Conservation (phyloP, 768 basidiomycete species). For the Psilocybe azurescens region DNA sequence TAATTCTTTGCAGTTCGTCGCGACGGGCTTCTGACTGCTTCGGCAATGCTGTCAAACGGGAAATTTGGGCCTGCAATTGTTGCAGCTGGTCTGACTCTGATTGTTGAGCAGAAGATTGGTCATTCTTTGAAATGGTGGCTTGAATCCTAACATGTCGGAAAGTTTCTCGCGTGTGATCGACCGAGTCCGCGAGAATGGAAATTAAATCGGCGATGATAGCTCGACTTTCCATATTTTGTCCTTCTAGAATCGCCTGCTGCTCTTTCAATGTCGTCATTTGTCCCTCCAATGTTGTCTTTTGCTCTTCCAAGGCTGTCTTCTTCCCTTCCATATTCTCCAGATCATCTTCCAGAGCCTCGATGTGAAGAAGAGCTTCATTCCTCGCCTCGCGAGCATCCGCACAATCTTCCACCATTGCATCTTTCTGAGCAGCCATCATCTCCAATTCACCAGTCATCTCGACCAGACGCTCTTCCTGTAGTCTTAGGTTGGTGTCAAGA, state of each 20-base stretch:
- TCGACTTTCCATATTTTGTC: slow-evolving; percentile 32
- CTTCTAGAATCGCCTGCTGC: slow-evolving; percentile 15
- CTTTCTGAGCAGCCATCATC: slow-evolving; percentile 66
- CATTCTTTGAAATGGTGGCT: slow-evolving; percentile 4
- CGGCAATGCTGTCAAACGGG: slow-evolving; percentile 1
- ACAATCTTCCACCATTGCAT: slow-evolving; percentile 86
- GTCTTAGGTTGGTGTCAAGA: slow-evolving; percentile 72
- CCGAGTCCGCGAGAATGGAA: slow-evolving; percentile 41
- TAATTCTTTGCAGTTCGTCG: slow-evolving; percentile 17
- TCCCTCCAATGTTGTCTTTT: slow-evolving; percentile 24
- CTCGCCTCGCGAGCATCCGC: slow-evolving; percentile 76
- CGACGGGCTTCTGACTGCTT: slow-evolving; percentile 18
- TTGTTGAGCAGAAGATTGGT: slow-evolving; percentile 8
- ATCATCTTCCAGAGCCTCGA: slow-evolving; percentile 69
- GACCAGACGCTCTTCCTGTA: slow-evolving; percentile 75
- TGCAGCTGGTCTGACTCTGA: slow-evolving; percentile 11
- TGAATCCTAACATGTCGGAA: slow-evolving; percentile 15
- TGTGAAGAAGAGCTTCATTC: slow-evolving; percentile 59
- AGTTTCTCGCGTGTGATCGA: slow-evolving; percentile 26
- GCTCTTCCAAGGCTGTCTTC: slow-evolving; percentile 24
- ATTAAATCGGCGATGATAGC: slow-evolving; percentile 42
- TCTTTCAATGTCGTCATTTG: slow-evolving; percentile 28
- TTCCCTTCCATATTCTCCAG: slow-evolving; percentile 43
- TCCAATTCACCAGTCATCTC: slow-evolving; percentile 79
- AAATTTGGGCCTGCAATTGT: slow-evolving; percentile 17